Evolutionary conservation across 768 basidiomycete genomes (phyloP), one percentile per base, ranked within the genome.

Genomic region (Brasilioporus rufonigricans): DNA sequence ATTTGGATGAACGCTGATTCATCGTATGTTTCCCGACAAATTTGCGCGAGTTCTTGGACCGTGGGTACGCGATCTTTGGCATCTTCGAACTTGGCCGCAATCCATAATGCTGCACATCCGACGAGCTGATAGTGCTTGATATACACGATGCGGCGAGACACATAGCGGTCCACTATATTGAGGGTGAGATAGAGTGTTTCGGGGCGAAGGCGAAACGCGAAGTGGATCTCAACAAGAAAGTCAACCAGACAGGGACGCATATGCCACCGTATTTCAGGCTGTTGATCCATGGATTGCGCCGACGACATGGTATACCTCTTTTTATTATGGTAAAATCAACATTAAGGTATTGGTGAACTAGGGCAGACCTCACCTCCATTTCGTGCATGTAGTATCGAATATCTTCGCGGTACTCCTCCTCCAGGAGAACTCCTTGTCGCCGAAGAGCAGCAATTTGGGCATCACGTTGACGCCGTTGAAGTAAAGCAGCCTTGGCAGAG

Each of bases 71-170:
- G 93, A 68, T 98, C 96, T 73, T 99, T 98, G 23, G 94, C 91
- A 67, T 99, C 97, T 74, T 99, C 97, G 64, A 98, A 99, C 75
- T 99, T 99, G 60, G 96, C 91, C 16, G 97, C 97, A 62, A 98
- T 98, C 97, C 97, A 99, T 13, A 99, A 81, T 36, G 97, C 93
- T 23, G 95, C 93, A 67, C 97, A 99, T 19, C 97, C 97, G 53
- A 98, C 96, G 55, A 99, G 89, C 66, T 99, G 97, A 69, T 99
- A 98, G 75, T 99, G 97, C 73, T 96, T 98, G 78, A 93, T 93
- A 76, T 93, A 98, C 57, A 99, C 97, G 59, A 99, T 88, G 50
- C 97, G 91, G 62, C 97, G 94, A 47, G 97, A 98, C 27, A 98
- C 93, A 72, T 98, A 99, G 65, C 97, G 93, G 74, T 99, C 97